These are phyloP conservation scores for Physocladia obscura DNA, from an alignment of 192 early-diverging fungal species.

Conservation along the genomic window DNA sequence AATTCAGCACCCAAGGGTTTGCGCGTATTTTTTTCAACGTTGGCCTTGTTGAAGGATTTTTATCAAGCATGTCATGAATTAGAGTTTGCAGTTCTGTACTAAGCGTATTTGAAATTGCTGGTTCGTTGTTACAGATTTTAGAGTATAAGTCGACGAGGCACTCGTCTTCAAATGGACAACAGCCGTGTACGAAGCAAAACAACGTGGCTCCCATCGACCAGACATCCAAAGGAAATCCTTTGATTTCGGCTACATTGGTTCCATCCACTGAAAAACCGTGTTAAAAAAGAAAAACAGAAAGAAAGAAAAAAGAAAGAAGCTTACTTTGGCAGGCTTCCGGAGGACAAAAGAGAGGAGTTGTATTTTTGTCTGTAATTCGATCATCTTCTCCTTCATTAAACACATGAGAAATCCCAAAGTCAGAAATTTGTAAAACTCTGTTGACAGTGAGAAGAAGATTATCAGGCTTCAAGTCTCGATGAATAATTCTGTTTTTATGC, in stretches of 20 bases:
- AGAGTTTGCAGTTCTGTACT: constrained; percentile 33
- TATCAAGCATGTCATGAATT: constrained; percentile 44
- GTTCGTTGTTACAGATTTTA: constrained; percentile 43
- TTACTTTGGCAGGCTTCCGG: constrained; percentile 55
- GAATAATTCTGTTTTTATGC: constrained; percentile 58
- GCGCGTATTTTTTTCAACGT: constrained; percentile 38
- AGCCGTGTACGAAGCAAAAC: constrained; percentile 58
- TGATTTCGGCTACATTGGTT: constrained; percentile 25
- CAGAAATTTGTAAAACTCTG: constrained; percentile 52
- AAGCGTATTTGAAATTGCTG: constrained; percentile 26
- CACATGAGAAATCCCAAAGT: constrained; percentile 66
- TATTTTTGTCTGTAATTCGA: constrained; percentile 47
- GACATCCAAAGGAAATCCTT: constrained; percentile 54
- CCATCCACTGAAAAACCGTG: constrained; percentile 12
- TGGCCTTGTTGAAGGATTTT: constrained; percentile 42
- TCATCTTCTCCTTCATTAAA: constrained; percentile 52
- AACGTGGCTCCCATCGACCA: constrained; percentile 63
- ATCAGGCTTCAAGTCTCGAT: constrained; percentile 63
- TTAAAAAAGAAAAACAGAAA: too few species aligned
- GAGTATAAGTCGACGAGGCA: constrained; percentile 37
- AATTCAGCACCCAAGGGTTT: constrained; percentile 47
- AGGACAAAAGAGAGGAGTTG: constrained; percentile 53
- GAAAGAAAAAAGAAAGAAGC: constrained; percentile 1
- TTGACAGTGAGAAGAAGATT: constrained; percentile 50
- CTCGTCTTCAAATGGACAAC: constrained; percentile 51